Percentiles rank a stretch among this genome's conserved stretches.
Evolutionary conservation across 352 stramenopile species (phyloP).

Genomic region (Aphanomyces euteiches): DNA sequence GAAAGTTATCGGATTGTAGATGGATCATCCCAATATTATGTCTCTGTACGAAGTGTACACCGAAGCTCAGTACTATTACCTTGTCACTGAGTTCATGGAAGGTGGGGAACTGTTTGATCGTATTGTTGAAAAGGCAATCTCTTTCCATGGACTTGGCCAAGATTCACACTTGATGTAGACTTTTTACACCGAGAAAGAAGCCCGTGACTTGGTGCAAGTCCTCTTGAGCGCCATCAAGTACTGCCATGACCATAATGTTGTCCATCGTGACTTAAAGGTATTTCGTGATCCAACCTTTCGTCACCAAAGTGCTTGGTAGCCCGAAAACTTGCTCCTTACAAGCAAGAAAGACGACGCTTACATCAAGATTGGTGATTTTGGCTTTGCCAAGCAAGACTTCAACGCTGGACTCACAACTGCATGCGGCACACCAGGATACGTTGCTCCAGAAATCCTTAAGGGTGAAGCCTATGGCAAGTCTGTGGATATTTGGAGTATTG

Average conservation of each 20-base stretch:
- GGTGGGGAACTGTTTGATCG: conserved; percentile 87
- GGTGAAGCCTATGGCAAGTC: conserved; percentile 76
- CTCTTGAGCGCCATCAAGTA: conserved; percentile 78
- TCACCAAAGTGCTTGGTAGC: conserved; percentile 80
- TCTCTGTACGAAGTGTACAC: conserved; percentile 91
- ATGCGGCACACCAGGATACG: conserved; percentile 73
- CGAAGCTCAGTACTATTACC: conserved; percentile 94
- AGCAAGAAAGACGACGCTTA: conserved; percentile 79
- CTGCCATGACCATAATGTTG: conserved; percentile 82
- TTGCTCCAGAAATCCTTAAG: conserved; percentile 82
- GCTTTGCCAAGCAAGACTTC: conserved; percentile 85
- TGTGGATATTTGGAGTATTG: conserved; percentile 85
- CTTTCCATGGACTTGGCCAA: conserved; percentile 32
- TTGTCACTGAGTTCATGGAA: conserved; percentile 97
- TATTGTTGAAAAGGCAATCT: conserved; percentile 73
- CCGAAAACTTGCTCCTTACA: conserved; percentile 84
- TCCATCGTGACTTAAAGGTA: conserved; percentile 33
- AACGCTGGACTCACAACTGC: conserved; percentile 63
- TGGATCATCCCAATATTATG: conserved; percentile 92
- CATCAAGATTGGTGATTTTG: conserved; percentile 92
- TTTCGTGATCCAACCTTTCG: background rate
- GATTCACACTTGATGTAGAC: conserved; percentile 39
- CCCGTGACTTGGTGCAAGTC: conserved; percentile 77
- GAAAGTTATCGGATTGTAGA: conserved; percentile 37
- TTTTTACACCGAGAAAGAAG: conserved; percentile 84